Base-by-base conservation (phyloP, 148 eudicot species). In the Diospyros lotus region DNA sequence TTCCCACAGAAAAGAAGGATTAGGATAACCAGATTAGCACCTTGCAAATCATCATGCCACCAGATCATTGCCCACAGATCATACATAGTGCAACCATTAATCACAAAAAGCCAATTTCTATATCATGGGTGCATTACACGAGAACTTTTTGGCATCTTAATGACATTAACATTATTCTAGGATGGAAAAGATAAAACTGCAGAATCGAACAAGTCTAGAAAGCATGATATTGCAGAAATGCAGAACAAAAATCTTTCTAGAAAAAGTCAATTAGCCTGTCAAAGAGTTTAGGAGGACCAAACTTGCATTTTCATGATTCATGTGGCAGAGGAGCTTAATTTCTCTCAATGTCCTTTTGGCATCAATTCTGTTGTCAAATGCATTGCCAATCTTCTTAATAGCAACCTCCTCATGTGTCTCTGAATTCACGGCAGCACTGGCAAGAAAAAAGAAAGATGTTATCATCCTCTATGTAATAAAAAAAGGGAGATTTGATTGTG, bases 371-470 rank as follows among this genome's bases (percentile, higher is more conserved):
- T 92, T 90, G 80, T 87, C 92, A 82, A 92, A 92, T 66, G 94
- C 94, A 80, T 90, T 92, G 6, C 92, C 92, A 74, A 92, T 87
- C 83, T 92, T 92, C 89, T 92, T 92, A 71, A 92, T 92, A n/a
- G 97, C 97, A 68, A 92, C 84, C 77, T 92, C 88, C 69, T 85
- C 85, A 39, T 77, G 81, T 14, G 91, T 90, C 45, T 92, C 97
- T 17, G 89, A 84, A 86, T 90, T 90, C 64, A 84, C 77, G 45
- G 94, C 97, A 81, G 97, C 85, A 76, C 97, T 92, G 85, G n/a
- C 68, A 41, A 62, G 4, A 58, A 58, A 74, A 10, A 41, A 2
- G 1, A 8, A 8, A 9, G 0, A 9, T 0, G 11, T 53, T 14
- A 18, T 1, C 2, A 14, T 9, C 18, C 50, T 52, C 58, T 4